A percentile compares a stretch with the other conserved stretches of the same genome.
phyloP scores from a whole-genome alignment of 331 rosid species.

The Quercus phellos region DNA sequence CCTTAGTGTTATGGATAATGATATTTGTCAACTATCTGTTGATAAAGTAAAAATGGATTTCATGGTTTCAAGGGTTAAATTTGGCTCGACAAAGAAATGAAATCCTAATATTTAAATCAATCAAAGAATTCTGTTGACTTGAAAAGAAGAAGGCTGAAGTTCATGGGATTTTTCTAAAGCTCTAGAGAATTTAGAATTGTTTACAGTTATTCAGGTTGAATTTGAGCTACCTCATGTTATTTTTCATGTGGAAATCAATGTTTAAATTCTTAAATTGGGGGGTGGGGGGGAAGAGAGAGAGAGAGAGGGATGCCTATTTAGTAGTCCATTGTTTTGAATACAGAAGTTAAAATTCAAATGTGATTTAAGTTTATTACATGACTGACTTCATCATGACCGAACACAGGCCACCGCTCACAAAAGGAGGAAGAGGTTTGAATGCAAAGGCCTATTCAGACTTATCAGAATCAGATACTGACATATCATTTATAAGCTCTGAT shows the following conservation, averaged over 20 bases:
- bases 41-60: neutral
- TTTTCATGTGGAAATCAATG: neutral
- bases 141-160: neutral
- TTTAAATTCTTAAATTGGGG: neutral
- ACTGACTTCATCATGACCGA: neutral
- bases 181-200: neutral
- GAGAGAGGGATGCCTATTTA: too few species aligned
- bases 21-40: neutral
- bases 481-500: slow-evolving; percentile 73
- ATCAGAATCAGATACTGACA: slow-evolving; percentile 61
- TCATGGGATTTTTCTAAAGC: neutral
- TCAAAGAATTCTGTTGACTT: neutral
- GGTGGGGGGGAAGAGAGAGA: neutral
- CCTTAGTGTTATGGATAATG: neutral
- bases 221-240: neutral
- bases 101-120: neutral
- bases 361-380: neutral
- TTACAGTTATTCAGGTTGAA: neutral
- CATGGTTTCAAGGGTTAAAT: neutral
- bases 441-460: slow-evolving; percentile 44
- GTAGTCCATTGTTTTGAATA: neutral
- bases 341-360: neutral
- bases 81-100: neutral
- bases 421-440: slow-evolving; percentile 38
- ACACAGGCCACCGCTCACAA: slow-evolving; percentile 42